Conservation (phyloP, 75 land plant species). For the Pinus taeda region DNA sequence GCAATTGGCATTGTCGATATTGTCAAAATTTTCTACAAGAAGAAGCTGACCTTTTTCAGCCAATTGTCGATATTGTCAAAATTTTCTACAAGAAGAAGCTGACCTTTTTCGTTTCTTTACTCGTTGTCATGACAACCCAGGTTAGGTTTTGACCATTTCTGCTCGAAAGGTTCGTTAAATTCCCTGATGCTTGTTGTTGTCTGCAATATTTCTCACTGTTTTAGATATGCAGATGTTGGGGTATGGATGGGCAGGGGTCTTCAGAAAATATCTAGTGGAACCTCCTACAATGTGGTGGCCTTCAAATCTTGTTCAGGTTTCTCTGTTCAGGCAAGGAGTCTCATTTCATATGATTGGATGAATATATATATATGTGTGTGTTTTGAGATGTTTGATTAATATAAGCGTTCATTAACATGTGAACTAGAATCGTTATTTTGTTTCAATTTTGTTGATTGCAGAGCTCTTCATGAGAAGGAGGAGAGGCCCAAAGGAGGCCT, state of each 20-base stretch:
- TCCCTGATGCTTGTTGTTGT: neutral
- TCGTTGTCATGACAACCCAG: slow-evolving; percentile 50
- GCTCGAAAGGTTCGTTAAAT: too few relatives aligned
- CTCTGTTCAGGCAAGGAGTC: slow-evolving; percentile 54
- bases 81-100: slow-evolving; percentile 41
- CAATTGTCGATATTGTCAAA: slow-evolving; percentile 46
- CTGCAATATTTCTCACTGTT: neutral
- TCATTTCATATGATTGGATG: neutral
- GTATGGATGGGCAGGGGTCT: slow-evolving; percentile 63
- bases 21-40: slow-evolving; percentile 55
- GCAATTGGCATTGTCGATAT: slow-evolving; percentile 44
- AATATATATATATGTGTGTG: too few relatives aligned
- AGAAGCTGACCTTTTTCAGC: too few relatives aligned
- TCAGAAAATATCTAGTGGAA: slow-evolving; percentile 54
- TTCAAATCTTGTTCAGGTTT: slow-evolving; percentile 54
- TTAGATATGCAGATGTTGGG: slow-evolving; percentile 40
- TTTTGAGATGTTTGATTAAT: neutral
- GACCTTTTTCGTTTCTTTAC: slow-evolving; percentile 29
- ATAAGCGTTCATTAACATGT: too few relatives aligned
- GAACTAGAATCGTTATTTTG: too few relatives aligned
- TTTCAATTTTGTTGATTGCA: too few relatives aligned
- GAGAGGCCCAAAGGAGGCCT: too few relatives aligned
- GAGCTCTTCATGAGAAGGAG: too few relatives aligned
- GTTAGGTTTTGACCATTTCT: slow-evolving; percentile 6
- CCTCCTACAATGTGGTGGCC: slow-evolving; percentile 79